Evolutionary conservation across 352 stramenopile genomes (phyloP).

Genomic region (Plasmopara muralis): DNA sequence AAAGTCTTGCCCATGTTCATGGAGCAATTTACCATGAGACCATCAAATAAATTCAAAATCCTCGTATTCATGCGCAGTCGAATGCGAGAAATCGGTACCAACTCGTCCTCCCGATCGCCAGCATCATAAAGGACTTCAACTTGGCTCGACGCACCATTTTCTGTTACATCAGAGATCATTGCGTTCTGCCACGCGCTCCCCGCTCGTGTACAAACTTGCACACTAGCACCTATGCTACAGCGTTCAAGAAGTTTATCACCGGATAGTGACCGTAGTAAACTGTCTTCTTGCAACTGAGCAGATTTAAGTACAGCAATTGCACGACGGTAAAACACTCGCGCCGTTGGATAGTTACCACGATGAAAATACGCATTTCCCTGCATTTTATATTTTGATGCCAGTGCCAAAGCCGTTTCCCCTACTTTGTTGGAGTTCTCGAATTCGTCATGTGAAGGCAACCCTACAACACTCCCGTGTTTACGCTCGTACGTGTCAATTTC

Average conservation of each 20-base stretch:
- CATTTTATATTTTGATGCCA: conserved; percentile 35
- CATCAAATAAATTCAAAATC: conserved; percentile 41
- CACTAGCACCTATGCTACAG: conserved; percentile 49
- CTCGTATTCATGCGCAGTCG: conserved; percentile 50
- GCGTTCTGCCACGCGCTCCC: conserved; percentile 32
- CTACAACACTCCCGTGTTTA: conserved; percentile 43
- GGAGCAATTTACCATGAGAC: conserved; percentile 51
- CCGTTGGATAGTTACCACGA: conserved; percentile 48
- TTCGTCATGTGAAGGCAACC: conserved; percentile 29
- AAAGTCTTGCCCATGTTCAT: conserved; percentile 84
- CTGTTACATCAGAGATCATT: conserved; percentile 65
- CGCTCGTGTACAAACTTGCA: conserved; percentile 30
- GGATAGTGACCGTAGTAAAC: conserved; percentile 25
- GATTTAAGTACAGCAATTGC: conserved; percentile 42
- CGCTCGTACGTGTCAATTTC: conserved; percentile 52
- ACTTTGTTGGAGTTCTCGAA: neutral
- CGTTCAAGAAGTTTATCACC: conserved; percentile 24
- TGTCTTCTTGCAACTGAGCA: conserved; percentile 42
- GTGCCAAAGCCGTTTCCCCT: conserved; percentile 15
- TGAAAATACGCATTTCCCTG: conserved; percentile 58
- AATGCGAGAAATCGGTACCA: conserved; percentile 39
- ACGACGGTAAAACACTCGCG: conserved; percentile 56
- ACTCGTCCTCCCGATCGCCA: conserved; percentile 40
- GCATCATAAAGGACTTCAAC: conserved; percentile 67
- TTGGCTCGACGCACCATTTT: conserved; percentile 18